Evolutionary conservation across 1,284 basidiomycete genomes (phyloP), one percentile per base, ranked within the genome.

Genomic region (Sporisorium exsertum): DNA sequence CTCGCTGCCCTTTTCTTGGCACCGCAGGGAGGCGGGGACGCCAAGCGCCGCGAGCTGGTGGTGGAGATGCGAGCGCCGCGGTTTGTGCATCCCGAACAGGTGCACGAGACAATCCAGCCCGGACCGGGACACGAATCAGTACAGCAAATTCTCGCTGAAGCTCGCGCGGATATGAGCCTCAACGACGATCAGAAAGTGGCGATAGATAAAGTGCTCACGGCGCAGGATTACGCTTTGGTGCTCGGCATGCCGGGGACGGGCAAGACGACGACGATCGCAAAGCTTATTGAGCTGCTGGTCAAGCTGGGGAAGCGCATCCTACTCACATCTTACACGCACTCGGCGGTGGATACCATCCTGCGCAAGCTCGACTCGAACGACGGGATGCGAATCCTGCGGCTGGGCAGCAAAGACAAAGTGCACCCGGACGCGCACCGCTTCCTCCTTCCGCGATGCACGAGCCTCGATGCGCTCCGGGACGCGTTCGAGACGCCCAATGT

Each of bases 221-320:
- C 96, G 0, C 87, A 90, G 68, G 95, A 99, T 85, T 99, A 97
- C 84, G 91, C 95, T 0, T 87, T 98, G 50, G 90, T 99, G 33
- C 88, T 98, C 6, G 97, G 96, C 26, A 98, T 99, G 97, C 96
- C 96, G 2, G 96, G 96, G 0, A 98, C 97, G 2, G 96, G 96
- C 10, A 99, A 99, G 87, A 97, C 96, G 37, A 97, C 95, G 0
- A 93, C 96, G 5, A 92, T 98, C 60, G 93, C 93, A 0, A 91
- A 94, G 45, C 89, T 97, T 46, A 95, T 99, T 82, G 90, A 90
- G 77, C 88, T 90, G 26, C 87, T 99, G 6, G 93, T 94, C 1
- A 88, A 87, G 45, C 87, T 90, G 84, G 94, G 94, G 5, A 95
- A 97, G 87, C 93, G 90, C 0, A 93, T 99, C 6, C 86, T 99